Base-by-base conservation (phyloP, 805 yeast species). In the Blastobotrys attinorum region DNA sequence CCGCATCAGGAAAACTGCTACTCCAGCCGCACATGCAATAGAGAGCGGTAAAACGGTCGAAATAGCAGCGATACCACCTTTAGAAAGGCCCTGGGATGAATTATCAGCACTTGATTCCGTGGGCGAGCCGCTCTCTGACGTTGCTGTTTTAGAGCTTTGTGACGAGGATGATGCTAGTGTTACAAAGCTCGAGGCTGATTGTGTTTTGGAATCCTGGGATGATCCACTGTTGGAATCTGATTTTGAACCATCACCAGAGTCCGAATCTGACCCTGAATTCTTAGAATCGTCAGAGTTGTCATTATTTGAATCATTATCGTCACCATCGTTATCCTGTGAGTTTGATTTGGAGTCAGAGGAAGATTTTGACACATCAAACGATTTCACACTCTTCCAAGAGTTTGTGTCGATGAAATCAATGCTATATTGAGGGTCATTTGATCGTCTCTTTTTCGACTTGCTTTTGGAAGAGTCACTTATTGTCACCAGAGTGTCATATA, bases 11-110 rank as follows among this genome's bases (percentile, higher is more conserved):
- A 59, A 54, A 7, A 59, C 49, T n/a, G 46, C 57, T n/a, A n/a
- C n/a, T 8, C 65, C 63, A 0, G 58, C 62, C 2, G 62, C 47
- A 1, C 68, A 60, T 7, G 63, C 57, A 2, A 71, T 62, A 11
- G 71, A 58, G 1, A 72, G 42, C 3, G 77, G 76, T 3, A 72
- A 58, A 8, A 71, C 54, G 1, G 72, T 67, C 0, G 76, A 69
- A n/a, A 73, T 52, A 1, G 71, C 77, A 15, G 73, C 74, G 10
- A 72, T 57, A 2, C 60, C 58, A 3, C 67, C 64, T 1, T 51
- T 49, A 3, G 66, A 50, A 11, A 67, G 47, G n/a, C 49, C 54
- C 1, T 43, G 39, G 8, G 50, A 31, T 11, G 53, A 25, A 20
- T 31, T 31, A 44, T 49, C 48, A 4, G 56, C 49, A 3, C 52